Evolutionary conservation across 805 yeast genomes (phyloP).

Genomic region (Sugiyamaella chiloensis): DNA sequence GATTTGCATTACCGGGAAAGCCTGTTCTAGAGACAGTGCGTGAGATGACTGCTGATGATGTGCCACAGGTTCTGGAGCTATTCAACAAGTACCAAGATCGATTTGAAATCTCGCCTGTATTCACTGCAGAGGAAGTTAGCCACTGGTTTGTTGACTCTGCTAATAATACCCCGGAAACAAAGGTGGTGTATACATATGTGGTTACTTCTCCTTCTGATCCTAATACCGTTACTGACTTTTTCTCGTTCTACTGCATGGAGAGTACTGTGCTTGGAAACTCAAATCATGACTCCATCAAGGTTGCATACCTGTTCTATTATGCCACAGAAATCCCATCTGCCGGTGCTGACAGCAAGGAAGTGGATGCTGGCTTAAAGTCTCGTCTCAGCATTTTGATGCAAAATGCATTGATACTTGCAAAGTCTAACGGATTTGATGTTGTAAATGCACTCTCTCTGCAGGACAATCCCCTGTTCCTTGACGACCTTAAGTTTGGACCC

Average conservation of each 20-base stretch:
- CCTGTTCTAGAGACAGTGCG: slow-evolving; percentile 56
- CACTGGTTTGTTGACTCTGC: slow-evolving; percentile 75
- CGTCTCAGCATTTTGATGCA: slow-evolving; percentile 60
- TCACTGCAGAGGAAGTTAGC: slow-evolving; percentile 61
- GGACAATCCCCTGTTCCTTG: slow-evolving; percentile 81
- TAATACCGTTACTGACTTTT: slow-evolving; percentile 71
- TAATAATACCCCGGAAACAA: slow-evolving; percentile 38
- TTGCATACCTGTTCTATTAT: slow-evolving; percentile 87
- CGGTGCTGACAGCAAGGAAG: slow-evolving; percentile 37
- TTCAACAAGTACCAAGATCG: slow-evolving; percentile 61
- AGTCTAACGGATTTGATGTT: slow-evolving; percentile 71
- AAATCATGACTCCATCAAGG: slow-evolving; percentile 63
- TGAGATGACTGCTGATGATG: slow-evolving; percentile 54
- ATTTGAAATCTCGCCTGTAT: slow-evolving; percentile 70
- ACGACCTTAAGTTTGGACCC: slow-evolving; percentile 79
- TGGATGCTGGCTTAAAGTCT: slow-evolving; percentile 44
- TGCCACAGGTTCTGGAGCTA: slow-evolving; percentile 59
- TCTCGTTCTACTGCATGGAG: slow-evolving; percentile 86
- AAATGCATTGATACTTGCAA: slow-evolving; percentile 76
- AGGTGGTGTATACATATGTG: slow-evolving; percentile 74
- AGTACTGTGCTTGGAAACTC: slow-evolving; percentile 70
- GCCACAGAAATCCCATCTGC: slow-evolving; percentile 51
- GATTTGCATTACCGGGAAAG: slow-evolving; percentile 52
- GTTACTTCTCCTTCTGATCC: slow-evolving; percentile 52
- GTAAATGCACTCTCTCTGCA: slow-evolving; percentile 90